Evolutionary conservation across 2,329 filamentous ascomycete genomes (phyloP), one percentile per base, ranked within the genome.

Genomic region (Botryotinia convoluta): DNA sequence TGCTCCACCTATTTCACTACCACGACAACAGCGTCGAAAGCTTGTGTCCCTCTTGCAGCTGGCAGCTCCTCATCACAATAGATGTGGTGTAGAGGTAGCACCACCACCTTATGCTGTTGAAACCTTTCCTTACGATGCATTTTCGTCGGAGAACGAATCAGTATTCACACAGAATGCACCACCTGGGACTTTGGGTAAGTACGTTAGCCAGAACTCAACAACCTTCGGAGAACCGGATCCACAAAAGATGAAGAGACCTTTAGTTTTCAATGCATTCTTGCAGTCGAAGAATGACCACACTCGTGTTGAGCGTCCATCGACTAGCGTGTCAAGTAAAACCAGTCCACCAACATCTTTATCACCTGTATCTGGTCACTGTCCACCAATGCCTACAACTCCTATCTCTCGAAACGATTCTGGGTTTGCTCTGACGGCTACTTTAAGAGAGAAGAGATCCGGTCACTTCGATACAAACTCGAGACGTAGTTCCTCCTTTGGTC

Each of bases 101-200:
- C 94, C 96, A 32, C 96, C 96, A 48, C 91, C 93, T 6, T 98
- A 98, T 82, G 95, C 94, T 5, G 90, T 97, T 72, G 96, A 99
- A 82, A 92, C 95, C 0, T 99, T 93, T 80, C 96, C 96, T 0
- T 93, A 93, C 80, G 93, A 98, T 81, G 89, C 93, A 3, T 98
- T 97, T 81, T 92, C 94, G 32, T 94, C 93, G 0, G 96, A 99
- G 82, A 95, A 93, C 76, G 87, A 91, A 45, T 87, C 91, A 1
- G 86, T 97, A 4, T 98, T 97, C 82, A 92, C 90, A 59, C 87
- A 93, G 32, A 89, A 87, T 76, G 87, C 95, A 1, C 84, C 88
- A 9, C 87, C 89, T 14, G 93, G 92, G 70, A 92, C 91, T 0
- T 86, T 99, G 69, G 90, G 93, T 62, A 96, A 93, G 79, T 95